Evolutionary conservation across 2,329 filamentous ascomycete genomes (phyloP).

Genomic region (Verticillium isaacii): DNA sequence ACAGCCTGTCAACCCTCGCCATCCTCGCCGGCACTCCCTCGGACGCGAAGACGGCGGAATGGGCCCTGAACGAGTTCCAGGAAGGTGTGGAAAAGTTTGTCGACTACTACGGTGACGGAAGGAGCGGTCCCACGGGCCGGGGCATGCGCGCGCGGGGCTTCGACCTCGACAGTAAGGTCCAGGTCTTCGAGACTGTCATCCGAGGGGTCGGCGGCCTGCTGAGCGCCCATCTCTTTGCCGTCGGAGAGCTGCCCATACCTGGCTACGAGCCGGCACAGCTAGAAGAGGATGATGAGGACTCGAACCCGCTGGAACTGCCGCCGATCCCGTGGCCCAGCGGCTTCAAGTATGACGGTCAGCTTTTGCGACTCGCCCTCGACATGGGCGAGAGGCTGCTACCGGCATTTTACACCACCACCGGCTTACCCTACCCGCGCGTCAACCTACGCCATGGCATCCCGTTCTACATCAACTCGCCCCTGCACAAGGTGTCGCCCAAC

Average conservation of each 20-base stretch:
- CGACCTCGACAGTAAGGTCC: slow-evolving; percentile 94
- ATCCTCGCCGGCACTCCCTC: slow-evolving; percentile 77
- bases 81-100: slow-evolving; percentile 72
- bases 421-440: slow-evolving; percentile 89
- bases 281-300: slow-evolving; percentile 17
- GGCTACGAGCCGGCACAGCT: slow-evolving; percentile 59
- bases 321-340: slow-evolving; percentile 65
- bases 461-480: slow-evolving; percentile 82
- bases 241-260: slow-evolving; percentile 81
- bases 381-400: slow-evolving; percentile 79
- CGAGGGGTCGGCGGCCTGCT: slow-evolving; percentile 85
- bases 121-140: slow-evolving; percentile 59
- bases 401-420: slow-evolving; percentile 86
- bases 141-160: slow-evolving; percentile 77
- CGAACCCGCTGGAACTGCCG: slow-evolving; percentile 38
- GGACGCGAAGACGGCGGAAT: slow-evolving; percentile 47
- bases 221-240: slow-evolving; percentile 89
- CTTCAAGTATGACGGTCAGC: slow-evolving; percentile 82
- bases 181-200: slow-evolving; percentile 98
- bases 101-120: slow-evolving; percentile 81
- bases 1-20: slow-evolving; percentile 89
- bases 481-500: slow-evolving; percentile 54
- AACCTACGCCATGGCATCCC: slow-evolving; percentile 88
- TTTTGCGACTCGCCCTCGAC: slow-evolving; percentile 84
- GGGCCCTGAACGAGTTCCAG: slow-evolving; percentile 72